Evolutionary conservation across 345 rosid genomes (phyloP), one percentile per base, ranked within the genome.

Genomic region (Geranium rotundifolium): DNA sequence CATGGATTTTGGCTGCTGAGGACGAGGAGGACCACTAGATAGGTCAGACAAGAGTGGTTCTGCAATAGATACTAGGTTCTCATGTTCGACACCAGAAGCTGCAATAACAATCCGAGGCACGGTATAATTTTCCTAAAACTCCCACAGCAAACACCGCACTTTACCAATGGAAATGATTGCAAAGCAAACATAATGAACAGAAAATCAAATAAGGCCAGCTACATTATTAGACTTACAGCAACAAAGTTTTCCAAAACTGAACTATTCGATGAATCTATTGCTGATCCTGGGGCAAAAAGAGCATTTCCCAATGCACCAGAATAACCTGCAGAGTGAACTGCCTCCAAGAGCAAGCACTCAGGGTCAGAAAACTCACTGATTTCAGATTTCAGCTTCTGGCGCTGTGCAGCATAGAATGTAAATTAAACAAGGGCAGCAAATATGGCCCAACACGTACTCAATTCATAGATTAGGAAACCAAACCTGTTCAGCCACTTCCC

Each of bases 401-500:
- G 88, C 99, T 93, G 91, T 65, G 77, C 60, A 69, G 34, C 54
- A 67, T 49, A 23, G 34, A 52, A 56, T 58, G 62, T 55, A 39
- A 55, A 39, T 49, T 66, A 34, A 14, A 17, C 7, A 15, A 59
- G 58, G 29, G 58, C 30, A 63, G 54, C 29, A 20, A 61, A 16
- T 58, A 9, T 58, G 29, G 54, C 18, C 29, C 57, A 23, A 17
- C n/a, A 52, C 6, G 17, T 9, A 23, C 37, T 23, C 54, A 65
- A 49, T 34, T 34, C 41, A 34, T 27, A 58, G 19, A 20, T 4
- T 12, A 63, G 15, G 9, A 60, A 52, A 58, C 46, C 17, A 30
- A 71, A 87, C 96, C 90, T 84, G 84, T 73, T 88, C 96, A 57
- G 79, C 80, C 68, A 93, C 82, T 74, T 90, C 95, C 96, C 97